These are phyloP conservation scores for Exophiala spinifera DNA, from an alignment of 2,329 filamentous ascomycete species.

Conservation along the genomic window DNA sequence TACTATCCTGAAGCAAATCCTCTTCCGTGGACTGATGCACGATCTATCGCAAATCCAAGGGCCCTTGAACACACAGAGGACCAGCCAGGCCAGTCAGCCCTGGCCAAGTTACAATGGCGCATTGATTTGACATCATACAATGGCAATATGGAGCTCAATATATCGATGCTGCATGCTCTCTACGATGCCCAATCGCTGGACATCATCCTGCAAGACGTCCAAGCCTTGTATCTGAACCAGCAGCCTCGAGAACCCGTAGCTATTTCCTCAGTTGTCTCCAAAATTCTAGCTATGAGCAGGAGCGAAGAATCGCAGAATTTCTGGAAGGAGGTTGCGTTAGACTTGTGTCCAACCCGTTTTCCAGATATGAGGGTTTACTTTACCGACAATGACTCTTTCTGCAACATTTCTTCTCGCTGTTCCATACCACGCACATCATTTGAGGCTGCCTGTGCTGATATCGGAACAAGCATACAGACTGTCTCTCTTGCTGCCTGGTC, in stretches of 20 bases:
- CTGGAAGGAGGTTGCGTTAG: slow-evolving; percentile 59
- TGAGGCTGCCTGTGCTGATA: slow-evolving; percentile 53
- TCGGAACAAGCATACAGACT: slow-evolving; percentile 72
- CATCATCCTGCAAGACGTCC: slow-evolving; percentile 61
- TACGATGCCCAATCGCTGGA: slow-evolving; percentile 79
- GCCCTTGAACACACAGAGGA: not conserved
- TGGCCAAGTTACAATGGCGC: slow-evolving; percentile 55
- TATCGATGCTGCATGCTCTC: slow-evolving; percentile 72
- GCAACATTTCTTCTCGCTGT: slow-evolving; percentile 39
- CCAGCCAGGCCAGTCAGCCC: slow-evolving; percentile 5
- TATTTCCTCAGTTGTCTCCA: slow-evolving; percentile 44
- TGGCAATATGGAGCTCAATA: slow-evolving; percentile 37
- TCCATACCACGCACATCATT: slow-evolving; percentile 46
- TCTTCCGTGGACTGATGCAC: slow-evolving; percentile 40
- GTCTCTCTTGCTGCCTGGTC: slow-evolving; percentile 76
- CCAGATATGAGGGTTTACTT: slow-evolving; percentile 68
- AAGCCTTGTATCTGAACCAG: slow-evolving; percentile 37
- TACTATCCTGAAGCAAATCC: slow-evolving; percentile 41
- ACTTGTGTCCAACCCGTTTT: slow-evolving; percentile 64
- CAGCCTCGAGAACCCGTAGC: slow-evolving; percentile 25
- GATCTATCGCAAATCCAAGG: not conserved
- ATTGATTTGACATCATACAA: slow-evolving; percentile 47
- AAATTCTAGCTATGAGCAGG: slow-evolving; percentile 38
- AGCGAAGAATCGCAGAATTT: slow-evolving; percentile 47
- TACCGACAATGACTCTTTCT: slow-evolving; percentile 34